phyloP scores from a whole-genome alignment of 75 land plant species.

The Picea glauca region DNA sequence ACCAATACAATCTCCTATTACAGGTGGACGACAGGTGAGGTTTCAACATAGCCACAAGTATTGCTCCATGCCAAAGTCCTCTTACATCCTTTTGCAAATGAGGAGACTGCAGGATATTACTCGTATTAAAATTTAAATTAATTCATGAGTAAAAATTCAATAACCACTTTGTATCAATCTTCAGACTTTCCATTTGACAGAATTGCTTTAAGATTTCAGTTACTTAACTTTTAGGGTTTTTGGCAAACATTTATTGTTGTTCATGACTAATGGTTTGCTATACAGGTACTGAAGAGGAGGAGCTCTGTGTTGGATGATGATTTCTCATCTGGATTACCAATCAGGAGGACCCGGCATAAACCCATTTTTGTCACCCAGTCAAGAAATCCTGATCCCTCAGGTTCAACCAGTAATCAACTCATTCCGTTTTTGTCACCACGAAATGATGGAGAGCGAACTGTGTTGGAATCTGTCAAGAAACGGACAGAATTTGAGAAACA shows the following conservation, averaged over 20 bases:
- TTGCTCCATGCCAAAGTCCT: neutral
- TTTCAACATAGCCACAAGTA: neutral
- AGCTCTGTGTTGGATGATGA: slow-evolving; percentile 46
- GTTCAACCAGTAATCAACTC: slow-evolving; percentile 16
- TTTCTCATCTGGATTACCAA: slow-evolving; percentile 41
- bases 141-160: too few species aligned
- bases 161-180: too few species aligned
- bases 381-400: slow-evolving; percentile 11
- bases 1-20: slow-evolving; percentile 5
- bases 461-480: slow-evolving; percentile 10
- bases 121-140: too few species aligned
- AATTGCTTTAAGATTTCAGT: neutral
- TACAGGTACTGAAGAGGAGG: slow-evolving; percentile 48
- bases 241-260: neutral
- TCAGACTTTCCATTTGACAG: neutral
- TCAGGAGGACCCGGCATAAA: slow-evolving; percentile 60
- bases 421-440: neutral
- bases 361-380: slow-evolving; percentile 21
- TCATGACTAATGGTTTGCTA: neutral
- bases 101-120: too few species aligned
- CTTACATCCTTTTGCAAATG: too few species aligned
- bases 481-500: slow-evolving; percentile 2
- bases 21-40: slow-evolving; percentile 5
- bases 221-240: neutral
- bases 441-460: slow-evolving; percentile 9